Evolutionary conservation across 257 asterid species (phyloP).

Genomic region (Linaria vulgaris): DNA sequence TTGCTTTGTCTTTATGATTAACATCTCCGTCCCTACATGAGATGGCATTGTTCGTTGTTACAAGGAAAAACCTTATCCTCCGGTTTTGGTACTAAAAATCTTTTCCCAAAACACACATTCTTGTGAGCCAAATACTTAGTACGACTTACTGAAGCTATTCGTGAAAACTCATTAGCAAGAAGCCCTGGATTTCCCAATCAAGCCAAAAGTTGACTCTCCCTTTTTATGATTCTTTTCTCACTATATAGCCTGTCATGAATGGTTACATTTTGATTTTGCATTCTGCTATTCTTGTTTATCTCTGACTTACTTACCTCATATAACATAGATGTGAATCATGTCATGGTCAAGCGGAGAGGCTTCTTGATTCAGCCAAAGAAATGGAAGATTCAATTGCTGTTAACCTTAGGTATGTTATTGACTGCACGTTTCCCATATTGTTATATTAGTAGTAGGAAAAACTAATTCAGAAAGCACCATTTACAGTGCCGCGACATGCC

Average conservation of each 20-base stretch:
- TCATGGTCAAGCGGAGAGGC: conserved; percentile 99
- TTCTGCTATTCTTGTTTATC: conserved; percentile 4
- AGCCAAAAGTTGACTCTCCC: neutral
- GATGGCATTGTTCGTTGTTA: neutral
- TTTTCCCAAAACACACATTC: no score
- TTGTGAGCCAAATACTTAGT: no score
- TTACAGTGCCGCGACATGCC: neutral
- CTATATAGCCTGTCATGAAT: neutral
- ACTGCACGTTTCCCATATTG: neutral
- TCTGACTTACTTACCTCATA: conserved; percentile 21
- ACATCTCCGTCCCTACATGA: neutral
- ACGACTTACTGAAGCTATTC: no score
- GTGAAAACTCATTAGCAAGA: neutral
- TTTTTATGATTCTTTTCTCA: neutral
- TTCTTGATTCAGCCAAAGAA: conserved; percentile 96
- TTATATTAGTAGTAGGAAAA: conserved; percentile 1
- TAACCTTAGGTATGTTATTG: conserved; percentile 71
- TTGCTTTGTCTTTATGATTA: neutral
- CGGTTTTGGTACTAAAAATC: no score
- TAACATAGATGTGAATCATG: conserved; percentile 92
- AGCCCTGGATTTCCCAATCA: no score
- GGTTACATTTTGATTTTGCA: neutral
- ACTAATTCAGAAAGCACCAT: neutral
- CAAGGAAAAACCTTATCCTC: no score
- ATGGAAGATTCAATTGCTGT: conserved; percentile 99